Evolutionary conservation across 208 protist genomes (phyloP).

Genomic region (Acanthamoeba castellanii): DNA sequence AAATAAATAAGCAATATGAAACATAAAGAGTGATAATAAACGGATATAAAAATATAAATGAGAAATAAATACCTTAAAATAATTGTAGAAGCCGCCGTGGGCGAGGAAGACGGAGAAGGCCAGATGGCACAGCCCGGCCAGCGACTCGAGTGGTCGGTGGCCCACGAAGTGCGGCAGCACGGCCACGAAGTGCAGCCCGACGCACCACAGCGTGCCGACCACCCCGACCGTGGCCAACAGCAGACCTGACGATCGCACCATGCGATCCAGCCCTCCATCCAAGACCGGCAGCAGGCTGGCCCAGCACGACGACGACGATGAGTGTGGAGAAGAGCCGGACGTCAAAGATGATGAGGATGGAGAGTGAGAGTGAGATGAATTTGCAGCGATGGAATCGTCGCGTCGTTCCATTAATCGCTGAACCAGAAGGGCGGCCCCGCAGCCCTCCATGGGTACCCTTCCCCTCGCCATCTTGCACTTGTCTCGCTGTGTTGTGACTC

Average conservation of each 20-base stretch:
- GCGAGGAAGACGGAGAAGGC: neutral
- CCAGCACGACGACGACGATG: neutral
- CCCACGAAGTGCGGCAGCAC: slow-evolving; percentile 13
- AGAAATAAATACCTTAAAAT: too few species aligned
- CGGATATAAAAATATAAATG: too few species aligned
- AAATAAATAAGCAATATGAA: too few species aligned
- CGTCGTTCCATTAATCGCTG: neutral
- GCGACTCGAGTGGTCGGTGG: neutral
- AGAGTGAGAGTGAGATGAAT: neutral
- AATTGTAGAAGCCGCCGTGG: neutral
- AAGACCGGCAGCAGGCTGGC: neutral
- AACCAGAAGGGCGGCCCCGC: neutral
- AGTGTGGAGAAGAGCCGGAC: too few species aligned
- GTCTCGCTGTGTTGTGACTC: too few species aligned
- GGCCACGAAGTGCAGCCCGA: neutral
- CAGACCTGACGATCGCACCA: neutral
- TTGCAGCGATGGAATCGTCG: neutral
- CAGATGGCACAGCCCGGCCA: neutral
- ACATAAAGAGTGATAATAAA: too few species aligned
- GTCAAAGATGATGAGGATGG: neutral
- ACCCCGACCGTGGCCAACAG: neutral
- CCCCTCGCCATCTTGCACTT: neutral
- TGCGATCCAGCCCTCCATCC: neutral
- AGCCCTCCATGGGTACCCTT: neutral
- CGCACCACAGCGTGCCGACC: neutral